A percentile compares a stretch with the other conserved stretches of the same genome.
These are phyloP conservation scores for Ampelocalamus luodianensis DNA, from an alignment of 176 grass and related monocot genomes.

Conservation along the genomic window DNA sequence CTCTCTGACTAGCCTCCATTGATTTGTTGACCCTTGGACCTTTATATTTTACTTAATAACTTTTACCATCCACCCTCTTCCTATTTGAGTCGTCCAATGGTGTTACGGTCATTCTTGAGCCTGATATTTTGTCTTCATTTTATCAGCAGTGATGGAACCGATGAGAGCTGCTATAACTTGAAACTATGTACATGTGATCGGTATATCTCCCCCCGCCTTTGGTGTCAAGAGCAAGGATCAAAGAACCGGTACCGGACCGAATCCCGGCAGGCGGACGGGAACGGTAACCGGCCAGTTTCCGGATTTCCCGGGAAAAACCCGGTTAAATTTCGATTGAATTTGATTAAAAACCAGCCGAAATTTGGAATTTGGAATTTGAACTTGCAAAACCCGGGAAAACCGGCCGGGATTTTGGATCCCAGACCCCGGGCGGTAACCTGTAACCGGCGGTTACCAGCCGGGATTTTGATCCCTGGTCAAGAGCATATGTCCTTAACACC, in stretches of 20 bases:
- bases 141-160: conserved; percentile 4
- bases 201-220: conserved; percentile 1
- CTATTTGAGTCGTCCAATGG: conserved; percentile 4
- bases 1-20: neutral
- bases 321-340: too few relatives aligned
- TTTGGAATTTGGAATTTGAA: too few relatives aligned
- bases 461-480: too few relatives aligned
- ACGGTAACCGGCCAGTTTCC: too few relatives aligned
- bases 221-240: neutral
- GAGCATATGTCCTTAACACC: neutral
- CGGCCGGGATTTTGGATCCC: too few relatives aligned
- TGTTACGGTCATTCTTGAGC: neutral
- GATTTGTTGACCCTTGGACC: neutral
- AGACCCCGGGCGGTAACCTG: too few relatives aligned
- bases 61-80: neutral
- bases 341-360: too few relatives aligned
- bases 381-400: too few relatives aligned
- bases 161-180: conserved; percentile 18
- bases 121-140: neutral
- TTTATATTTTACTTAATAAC: conserved; percentile 15
- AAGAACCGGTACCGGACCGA: too few relatives aligned
- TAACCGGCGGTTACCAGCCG: too few relatives aligned
- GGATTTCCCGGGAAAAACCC: too few relatives aligned
- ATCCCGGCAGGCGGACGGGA: too few relatives aligned
- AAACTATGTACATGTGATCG: neutral